These are phyloP conservation scores for Apiotrichum porosum DNA, from an alignment of 1,284 basidiomycete genomes.

Conservation along the genomic window DNA sequence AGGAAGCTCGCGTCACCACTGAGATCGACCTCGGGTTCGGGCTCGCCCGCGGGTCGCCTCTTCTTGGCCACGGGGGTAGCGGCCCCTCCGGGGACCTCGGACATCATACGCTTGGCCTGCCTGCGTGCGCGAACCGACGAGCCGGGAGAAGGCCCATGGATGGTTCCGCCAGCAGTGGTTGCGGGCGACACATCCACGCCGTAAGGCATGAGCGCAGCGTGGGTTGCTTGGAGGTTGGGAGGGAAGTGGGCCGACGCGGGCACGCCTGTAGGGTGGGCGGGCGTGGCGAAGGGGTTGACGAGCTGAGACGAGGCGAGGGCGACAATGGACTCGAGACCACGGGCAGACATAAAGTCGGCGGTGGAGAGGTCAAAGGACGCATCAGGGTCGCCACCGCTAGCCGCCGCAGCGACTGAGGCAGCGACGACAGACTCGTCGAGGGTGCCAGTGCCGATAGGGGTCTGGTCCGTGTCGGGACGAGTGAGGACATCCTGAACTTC, in stretches of 20 bases:
- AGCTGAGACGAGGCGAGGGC: conserved; percentile 11
- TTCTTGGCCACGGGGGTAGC: conserved; percentile 38
- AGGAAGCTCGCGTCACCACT: conserved; percentile 18
- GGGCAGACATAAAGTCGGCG: conserved; percentile 20
- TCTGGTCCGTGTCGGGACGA: conserved; percentile 8
- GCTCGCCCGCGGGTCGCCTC: conserved; percentile 1
- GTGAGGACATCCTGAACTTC: conserved; percentile 29
- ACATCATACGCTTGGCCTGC: conserved; percentile 31
- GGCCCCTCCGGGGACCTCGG: conserved; percentile 37
- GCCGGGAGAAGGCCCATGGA: conserved; percentile 18
- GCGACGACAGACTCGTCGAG: conserved; percentile 8
- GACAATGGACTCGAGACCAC: conserved; percentile 19
- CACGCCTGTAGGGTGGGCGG: not conserved
- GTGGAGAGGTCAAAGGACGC: conserved; percentile 18
- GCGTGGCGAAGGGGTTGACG: conserved; percentile 15
- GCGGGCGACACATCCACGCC: conserved; percentile 1
- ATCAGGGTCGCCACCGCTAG: conserved; percentile 4
- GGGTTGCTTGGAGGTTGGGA: not conserved
- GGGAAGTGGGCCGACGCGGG: not conserved
- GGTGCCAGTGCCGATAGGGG: not conserved
- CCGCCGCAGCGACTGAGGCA: conserved; percentile 8
- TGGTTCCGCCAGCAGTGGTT: not conserved
- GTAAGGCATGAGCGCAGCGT: conserved; percentile 9
- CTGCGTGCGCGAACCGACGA: conserved; percentile 35
- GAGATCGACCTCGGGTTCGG: conserved; percentile 7